Percentiles rank a stretch among this genome's conserved stretches.
Evolutionary conservation across 495 filamentous ascomycete genomes (phyloP).

Genomic region (Amniculicola lignicola): DNA sequence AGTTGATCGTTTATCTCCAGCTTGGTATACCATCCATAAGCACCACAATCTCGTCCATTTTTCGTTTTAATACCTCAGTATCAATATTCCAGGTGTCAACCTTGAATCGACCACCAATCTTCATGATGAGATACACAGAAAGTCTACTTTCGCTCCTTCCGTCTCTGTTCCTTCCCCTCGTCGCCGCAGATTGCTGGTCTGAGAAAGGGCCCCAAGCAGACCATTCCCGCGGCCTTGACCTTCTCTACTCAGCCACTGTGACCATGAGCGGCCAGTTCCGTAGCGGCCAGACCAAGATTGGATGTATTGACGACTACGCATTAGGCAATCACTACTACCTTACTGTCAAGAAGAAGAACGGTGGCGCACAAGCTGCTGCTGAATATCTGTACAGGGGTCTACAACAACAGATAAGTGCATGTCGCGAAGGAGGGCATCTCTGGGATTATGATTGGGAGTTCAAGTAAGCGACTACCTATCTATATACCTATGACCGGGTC

Average conservation of each 20-base stretch:
- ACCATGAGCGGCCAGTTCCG: neutral
- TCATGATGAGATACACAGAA: too few relatives aligned
- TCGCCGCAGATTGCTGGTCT: neutral
- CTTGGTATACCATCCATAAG: too few relatives aligned
- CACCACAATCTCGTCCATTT: too few relatives aligned
- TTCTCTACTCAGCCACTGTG: neutral
- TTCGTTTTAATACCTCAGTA: too few relatives aligned
- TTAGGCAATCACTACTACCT: neutral
- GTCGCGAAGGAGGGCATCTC: neutral
- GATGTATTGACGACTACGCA: neutral
- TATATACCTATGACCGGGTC: neutral
- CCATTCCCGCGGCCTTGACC: neutral
- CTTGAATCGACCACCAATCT: too few relatives aligned
- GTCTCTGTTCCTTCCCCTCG: neutral
- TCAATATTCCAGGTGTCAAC: too few relatives aligned
- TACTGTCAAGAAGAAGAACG: neutral
- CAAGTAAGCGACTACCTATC: neutral
- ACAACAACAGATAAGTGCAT: neutral
- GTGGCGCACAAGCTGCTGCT: neutral
- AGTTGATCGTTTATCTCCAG: too few relatives aligned
- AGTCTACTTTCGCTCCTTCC: too few relatives aligned
- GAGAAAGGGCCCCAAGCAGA: neutral
- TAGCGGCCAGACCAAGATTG: neutral
- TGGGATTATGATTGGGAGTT: neutral
- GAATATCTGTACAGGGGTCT: neutral